These are phyloP conservation scores for Penicillium sp. DNA, from an alignment of 2,329 filamentous ascomycete species.

Conservation along the genomic window DNA sequence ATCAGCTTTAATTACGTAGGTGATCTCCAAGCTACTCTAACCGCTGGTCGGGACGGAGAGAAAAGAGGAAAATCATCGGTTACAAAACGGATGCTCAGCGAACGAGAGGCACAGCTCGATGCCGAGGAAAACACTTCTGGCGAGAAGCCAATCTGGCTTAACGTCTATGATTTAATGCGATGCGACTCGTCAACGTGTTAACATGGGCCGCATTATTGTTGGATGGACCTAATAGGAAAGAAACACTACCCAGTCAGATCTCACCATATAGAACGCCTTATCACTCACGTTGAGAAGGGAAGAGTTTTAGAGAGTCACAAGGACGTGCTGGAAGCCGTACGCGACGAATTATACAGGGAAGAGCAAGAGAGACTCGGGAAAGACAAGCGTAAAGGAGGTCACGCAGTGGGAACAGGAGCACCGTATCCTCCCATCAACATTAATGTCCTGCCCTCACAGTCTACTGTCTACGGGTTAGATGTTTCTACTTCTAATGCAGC, in stretches of 20 bases:
- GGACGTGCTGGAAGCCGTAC: slow-evolving; percentile 7
- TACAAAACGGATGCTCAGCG: slow-evolving; percentile 7
- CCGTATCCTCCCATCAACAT: slow-evolving; percentile 1
- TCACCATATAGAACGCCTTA: slow-evolving; percentile 8
- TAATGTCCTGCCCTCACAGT: background rate
- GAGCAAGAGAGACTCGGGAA: slow-evolving; percentile 1
- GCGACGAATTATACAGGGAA: slow-evolving; percentile 4
- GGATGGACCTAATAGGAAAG: slow-evolving; percentile 11
- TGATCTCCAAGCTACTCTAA: background rate
- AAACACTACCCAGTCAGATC: slow-evolving; percentile 12
- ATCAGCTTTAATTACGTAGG: slow-evolving; percentile 34
- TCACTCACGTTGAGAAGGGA: slow-evolving; percentile 13
- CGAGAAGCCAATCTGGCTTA: slow-evolving; percentile 1
- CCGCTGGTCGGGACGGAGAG: slow-evolving; percentile 7
- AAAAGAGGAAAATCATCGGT: background rate
- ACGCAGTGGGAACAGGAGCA: background rate
- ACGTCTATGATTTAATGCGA: slow-evolving; percentile 10
- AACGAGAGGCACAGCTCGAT: slow-evolving; percentile 12
- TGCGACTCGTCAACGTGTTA: slow-evolving; percentile 7
- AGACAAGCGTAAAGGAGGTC: slow-evolving; percentile 7
- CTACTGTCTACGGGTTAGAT: background rate
- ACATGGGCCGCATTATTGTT: slow-evolving; percentile 9
- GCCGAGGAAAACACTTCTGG: background rate
- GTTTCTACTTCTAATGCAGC: background rate
- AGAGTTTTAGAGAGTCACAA: slow-evolving; percentile 5